phyloP scores from a whole-genome alignment of 305 asterid genomes.

The Fraxinus baroniana region DNA sequence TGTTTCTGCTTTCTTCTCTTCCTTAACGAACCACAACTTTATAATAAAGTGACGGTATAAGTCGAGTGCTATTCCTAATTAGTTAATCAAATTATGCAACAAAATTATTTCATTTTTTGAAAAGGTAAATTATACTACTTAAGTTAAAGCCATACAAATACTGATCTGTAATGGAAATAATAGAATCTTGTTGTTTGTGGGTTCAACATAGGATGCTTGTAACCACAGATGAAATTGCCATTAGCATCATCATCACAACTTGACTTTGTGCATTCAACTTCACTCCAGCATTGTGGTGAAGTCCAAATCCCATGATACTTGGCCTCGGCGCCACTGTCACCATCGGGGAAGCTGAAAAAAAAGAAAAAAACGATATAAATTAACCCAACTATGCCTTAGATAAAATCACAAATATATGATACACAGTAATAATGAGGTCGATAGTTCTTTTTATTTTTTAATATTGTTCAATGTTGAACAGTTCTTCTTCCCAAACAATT shows the following conservation, averaged over 20 bases:
- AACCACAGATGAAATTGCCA: conserved; percentile 16
- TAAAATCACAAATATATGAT: neutral
- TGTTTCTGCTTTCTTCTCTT: neutral
- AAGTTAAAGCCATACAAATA: neutral
- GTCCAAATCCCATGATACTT: conserved; percentile 39
- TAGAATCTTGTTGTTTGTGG: neutral
- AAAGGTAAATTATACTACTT: neutral
- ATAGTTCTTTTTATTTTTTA: neutral
- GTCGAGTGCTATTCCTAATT: neutral
- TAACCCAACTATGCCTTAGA: neutral
- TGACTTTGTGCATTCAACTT: conserved; percentile 26
- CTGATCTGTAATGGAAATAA: neutral
- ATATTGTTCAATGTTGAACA: neutral
- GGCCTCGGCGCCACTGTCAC: conserved; percentile 40
- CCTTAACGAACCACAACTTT: neutral
- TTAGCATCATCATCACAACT: conserved; percentile 19
- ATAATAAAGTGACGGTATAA: too few species aligned
- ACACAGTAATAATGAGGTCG: neutral
- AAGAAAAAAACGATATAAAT: neutral
- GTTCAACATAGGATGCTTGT: neutral
- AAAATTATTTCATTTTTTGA: neutral
- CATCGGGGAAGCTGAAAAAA: conserved; percentile 54
- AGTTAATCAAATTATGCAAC: neutral
- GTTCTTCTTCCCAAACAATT: neutral
- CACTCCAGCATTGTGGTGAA: conserved; percentile 30